A percentile compares a stretch with the other conserved stretches of the same genome.
Evolutionary conservation across 163 green algal genomes (phyloP).

Genomic region (Trebouxia gelatinosa): DNA sequence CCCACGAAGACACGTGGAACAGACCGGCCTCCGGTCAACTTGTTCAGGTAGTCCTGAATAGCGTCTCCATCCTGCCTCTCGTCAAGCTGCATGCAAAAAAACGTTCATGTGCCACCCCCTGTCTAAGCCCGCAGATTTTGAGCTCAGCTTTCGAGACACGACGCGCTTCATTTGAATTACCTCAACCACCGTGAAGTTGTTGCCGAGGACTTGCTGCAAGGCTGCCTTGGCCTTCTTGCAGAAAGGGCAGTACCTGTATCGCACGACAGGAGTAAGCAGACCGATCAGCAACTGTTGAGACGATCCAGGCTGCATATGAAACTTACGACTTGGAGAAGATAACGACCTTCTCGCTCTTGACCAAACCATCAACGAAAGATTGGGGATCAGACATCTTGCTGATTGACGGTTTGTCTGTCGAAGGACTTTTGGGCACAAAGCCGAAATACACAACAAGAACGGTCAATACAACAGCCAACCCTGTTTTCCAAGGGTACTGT

Average conservation of each 20-base stretch:
- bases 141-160: background rate
- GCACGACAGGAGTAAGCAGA: background rate
- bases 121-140: background rate
- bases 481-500: slow-evolving; percentile 14
- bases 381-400: slow-evolving; percentile 20
- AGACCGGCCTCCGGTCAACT: slow-evolving; percentile 23
- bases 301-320: too few species aligned
- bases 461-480: slow-evolving; percentile 6
- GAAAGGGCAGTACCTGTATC: slow-evolving; percentile 24
- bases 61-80: slow-evolving; percentile 30
- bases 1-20: slow-evolving; percentile 5
- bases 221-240: slow-evolving; percentile 29
- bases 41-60: slow-evolving; percentile 34
- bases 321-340: slow-evolving; percentile 22
- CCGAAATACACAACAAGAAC: too few species aligned
- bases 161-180: background rate
- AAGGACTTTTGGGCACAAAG: too few species aligned
- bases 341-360: slow-evolving; percentile 20
- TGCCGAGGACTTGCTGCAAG: background rate
- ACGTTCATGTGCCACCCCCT: background rate
- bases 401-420: too few species aligned
- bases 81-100: slow-evolving; percentile 29
- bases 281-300: background rate
- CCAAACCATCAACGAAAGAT: slow-evolving; percentile 19
- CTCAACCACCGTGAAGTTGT: slow-evolving; percentile 23